A percentile compares a stretch with the other conserved stretches of the same genome.
Evolutionary conservation across 2,329 filamentous ascomycete species (phyloP).

Genomic region (Venturia oleaginea): DNA sequence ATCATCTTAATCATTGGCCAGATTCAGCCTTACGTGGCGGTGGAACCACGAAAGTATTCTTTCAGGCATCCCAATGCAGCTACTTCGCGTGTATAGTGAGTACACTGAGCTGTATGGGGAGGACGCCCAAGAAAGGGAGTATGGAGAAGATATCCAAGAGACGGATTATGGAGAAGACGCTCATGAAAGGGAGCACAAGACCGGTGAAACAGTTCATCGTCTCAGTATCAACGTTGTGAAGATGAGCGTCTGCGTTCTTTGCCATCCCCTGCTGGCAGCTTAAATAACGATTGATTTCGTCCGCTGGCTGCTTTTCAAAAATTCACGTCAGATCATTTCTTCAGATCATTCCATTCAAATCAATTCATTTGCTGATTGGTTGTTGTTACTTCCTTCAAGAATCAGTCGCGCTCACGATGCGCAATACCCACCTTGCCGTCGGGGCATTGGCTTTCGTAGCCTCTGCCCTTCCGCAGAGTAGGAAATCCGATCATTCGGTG

Average conservation of each 20-base stretch:
- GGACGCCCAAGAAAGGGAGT: no score
- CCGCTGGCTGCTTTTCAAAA: no score
- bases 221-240: background rate
- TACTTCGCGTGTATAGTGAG: no score
- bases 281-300: no score
- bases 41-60: constrained; percentile 52
- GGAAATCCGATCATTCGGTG: background rate
- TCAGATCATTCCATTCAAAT: background rate
- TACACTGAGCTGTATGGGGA: no score
- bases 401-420: background rate
- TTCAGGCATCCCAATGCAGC: constrained; percentile 45
- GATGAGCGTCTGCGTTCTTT: background rate
- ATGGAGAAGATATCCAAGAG: no score
- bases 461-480: background rate
- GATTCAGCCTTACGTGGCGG: constrained; percentile 49
- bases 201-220: background rate
- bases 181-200: background rate
- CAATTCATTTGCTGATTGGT: background rate
- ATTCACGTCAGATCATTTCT: background rate
- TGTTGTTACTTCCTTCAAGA: no score
- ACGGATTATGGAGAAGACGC: no score
- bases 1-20: constrained; percentile 49
- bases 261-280: no score
- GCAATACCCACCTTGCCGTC: background rate
- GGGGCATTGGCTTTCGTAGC: background rate